Percentiles rank a stretch among this genome's conserved stretches.
These are phyloP conservation scores for Fagopyrum homotropicum DNA, from an alignment of 148 eudicot genomes.

Conservation along the genomic window DNA sequence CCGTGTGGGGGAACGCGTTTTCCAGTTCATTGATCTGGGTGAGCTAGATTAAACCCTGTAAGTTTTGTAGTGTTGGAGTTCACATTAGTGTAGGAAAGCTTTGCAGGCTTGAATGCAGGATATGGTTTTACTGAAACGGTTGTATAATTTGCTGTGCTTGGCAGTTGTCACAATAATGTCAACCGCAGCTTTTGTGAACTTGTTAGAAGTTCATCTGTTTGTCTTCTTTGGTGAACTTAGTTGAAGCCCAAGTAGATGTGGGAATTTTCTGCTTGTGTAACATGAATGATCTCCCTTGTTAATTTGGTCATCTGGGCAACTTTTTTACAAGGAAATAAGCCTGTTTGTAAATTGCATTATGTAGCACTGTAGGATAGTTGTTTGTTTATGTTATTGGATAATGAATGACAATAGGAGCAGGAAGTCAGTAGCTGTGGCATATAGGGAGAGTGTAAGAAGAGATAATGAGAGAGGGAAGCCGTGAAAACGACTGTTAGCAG, in stretches of 20 bases:
- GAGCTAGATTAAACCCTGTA: not conserved
- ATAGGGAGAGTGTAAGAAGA: too few species aligned
- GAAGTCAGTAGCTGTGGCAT: too few species aligned
- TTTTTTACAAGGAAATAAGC: not conserved
- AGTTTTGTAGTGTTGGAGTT: not conserved
- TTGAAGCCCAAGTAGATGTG: not conserved
- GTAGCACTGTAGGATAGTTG: not conserved
- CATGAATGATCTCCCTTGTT: not conserved
- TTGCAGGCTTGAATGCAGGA: not conserved
- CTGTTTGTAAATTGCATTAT: not conserved
- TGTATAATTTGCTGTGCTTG: not conserved
- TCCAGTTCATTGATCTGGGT: conserved; percentile 13
- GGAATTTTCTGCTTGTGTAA: conserved; percentile 6
- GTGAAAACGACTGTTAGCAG: too few species aligned
- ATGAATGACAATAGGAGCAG: too few species aligned
- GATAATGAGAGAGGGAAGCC: too few species aligned
- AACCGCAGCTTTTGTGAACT: not conserved
- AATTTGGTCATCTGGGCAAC: not conserved
- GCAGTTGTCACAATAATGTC: not conserved
- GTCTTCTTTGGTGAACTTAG: not conserved
- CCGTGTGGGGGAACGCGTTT: conserved; percentile 10
- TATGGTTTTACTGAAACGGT: not conserved
- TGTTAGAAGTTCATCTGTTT: not conserved
- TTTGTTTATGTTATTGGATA: too few species aligned
- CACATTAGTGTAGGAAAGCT: not conserved